Percentiles rank a stretch among this genome's conserved stretches.
phyloP scores from a whole-genome alignment of 225 moss, liverwort and hornwort genomes.

The Bryum argenteum region DNA sequence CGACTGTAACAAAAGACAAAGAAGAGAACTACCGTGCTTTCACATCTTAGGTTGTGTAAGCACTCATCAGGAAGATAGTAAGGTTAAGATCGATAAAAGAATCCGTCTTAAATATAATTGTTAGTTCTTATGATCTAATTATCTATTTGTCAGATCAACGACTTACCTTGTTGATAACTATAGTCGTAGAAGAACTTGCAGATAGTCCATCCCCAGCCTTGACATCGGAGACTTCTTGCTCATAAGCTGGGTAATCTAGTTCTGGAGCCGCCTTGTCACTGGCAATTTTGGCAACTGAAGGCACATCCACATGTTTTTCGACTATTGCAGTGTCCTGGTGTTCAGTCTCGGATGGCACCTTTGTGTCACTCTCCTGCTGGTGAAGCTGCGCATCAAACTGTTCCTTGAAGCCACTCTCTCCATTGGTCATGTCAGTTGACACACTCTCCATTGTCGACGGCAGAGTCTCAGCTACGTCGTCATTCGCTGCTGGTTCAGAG shows the following conservation, averaged over 20 bases:
- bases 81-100: no score
- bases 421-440: neutral
- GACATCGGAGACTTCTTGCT: slow-evolving; percentile 17
- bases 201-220: slow-evolving; percentile 31
- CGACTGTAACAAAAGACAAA: no score
- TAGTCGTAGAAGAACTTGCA: slow-evolving; percentile 23
- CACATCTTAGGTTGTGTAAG: no score
- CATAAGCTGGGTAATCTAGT: slow-evolving; percentile 1
- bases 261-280: slow-evolving; percentile 19
- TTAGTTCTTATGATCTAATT: no score
- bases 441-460: slow-evolving; percentile 14
- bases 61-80: no score
- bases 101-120: no score
- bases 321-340: neutral
- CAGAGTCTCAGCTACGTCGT: slow-evolving; percentile 6
- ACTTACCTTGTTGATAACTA: slow-evolving; percentile 33
- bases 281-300: slow-evolving; percentile 10
- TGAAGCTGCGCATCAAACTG: slow-evolving; percentile 1
- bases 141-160: neutral
- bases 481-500: slow-evolving; percentile 6
- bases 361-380: slow-evolving; percentile 9
- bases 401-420: neutral
- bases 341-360: slow-evolving; percentile 10
- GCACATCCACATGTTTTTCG: slow-evolving; percentile 17
- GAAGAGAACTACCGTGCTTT: no score